A percentile compares a stretch with the other conserved stretches of the same genome.
These are phyloP conservation scores for Tylopilus sp. DNA, from an alignment of 768 basidiomycete genomes.

Conservation along the genomic window DNA sequence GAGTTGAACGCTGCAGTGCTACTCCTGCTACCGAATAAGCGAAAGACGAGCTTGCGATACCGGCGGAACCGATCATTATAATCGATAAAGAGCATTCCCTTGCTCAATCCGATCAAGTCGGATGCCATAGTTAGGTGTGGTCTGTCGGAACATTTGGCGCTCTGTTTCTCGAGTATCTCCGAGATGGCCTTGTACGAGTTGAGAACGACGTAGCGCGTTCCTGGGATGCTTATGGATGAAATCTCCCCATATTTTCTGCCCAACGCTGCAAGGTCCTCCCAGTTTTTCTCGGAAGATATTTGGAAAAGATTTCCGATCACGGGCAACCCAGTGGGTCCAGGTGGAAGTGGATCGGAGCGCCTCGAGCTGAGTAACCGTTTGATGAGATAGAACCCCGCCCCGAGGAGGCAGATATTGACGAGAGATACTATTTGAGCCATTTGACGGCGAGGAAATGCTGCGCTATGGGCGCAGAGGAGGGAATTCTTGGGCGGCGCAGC, in stretches of 20 bases:
- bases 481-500: too few species aligned
- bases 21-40: conserved; percentile 10
- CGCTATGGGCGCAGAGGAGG: too few species aligned
- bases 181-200: conserved; percentile 43
- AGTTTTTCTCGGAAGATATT: conserved; percentile 42
- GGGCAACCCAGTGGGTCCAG: conserved; percentile 30
- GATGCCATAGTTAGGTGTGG: conserved; percentile 15
- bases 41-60: conserved; percentile 12
- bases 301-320: conserved; percentile 47
- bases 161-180: conserved; percentile 51
- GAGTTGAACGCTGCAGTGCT: conserved; percentile 6
- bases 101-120: conserved; percentile 17
- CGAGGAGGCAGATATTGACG: conserved; percentile 15
- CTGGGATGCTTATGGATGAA: conserved; percentile 12
- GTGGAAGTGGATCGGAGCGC: conserved; percentile 9
- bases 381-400: conserved; percentile 9
- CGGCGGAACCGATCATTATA: conserved; percentile 9
- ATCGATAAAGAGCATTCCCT: conserved; percentile 5
- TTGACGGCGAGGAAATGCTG: too few species aligned
- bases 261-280: too few species aligned
- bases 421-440: conserved; percentile 1
- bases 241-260: conserved; percentile 46
- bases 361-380: conserved; percentile 1
- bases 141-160: conserved; percentile 46
- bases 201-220: too few species aligned